Conservation (phyloP, 2,329 filamentous ascomycete species). For the Pestalotiopsis sp. region DNA sequence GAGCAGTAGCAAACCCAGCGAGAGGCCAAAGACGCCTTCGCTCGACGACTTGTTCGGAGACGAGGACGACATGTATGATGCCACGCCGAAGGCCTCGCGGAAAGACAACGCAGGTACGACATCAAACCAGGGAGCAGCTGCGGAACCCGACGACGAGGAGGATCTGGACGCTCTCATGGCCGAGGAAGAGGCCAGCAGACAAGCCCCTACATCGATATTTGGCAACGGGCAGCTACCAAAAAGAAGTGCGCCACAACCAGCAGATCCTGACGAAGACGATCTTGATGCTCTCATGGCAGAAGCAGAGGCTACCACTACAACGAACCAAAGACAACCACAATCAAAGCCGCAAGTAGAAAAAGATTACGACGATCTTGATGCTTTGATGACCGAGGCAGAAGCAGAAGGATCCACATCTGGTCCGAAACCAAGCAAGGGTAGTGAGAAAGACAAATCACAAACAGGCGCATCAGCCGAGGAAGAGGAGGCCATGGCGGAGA, state of each 20-base stretch:
- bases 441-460: conserved; percentile 3
- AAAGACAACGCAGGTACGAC: conserved; percentile 22
- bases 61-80: conserved; percentile 60
- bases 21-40: conserved; percentile 35
- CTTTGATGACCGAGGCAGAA: conserved; percentile 42
- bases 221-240: conserved; percentile 17
- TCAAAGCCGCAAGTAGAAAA: background rate
- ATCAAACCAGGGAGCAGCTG: conserved; percentile 13
- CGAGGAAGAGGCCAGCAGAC: conserved; percentile 15
- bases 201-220: conserved; percentile 22
- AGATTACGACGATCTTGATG: conserved; percentile 46
- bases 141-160: conserved; percentile 29
- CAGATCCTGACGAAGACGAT: conserved; percentile 38
- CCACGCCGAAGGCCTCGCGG: conserved; percentile 45
- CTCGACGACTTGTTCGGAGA: conserved; percentile 41
- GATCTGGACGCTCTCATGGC: conserved; percentile 34
- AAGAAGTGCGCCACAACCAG: conserved; percentile 4
- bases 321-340: background rate
- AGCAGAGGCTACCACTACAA: conserved; percentile 31
- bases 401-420: conserved; percentile 22
- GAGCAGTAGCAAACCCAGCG: conserved; percentile 20
- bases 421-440: conserved; percentile 20
- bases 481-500: conserved; percentile 69
- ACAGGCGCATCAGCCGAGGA: conserved; percentile 63
- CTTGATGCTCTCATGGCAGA: conserved; percentile 48